Conservation (phyloP, 371 early-diverging fungal genomes). For the Saksenaea oblongispora region DNA sequence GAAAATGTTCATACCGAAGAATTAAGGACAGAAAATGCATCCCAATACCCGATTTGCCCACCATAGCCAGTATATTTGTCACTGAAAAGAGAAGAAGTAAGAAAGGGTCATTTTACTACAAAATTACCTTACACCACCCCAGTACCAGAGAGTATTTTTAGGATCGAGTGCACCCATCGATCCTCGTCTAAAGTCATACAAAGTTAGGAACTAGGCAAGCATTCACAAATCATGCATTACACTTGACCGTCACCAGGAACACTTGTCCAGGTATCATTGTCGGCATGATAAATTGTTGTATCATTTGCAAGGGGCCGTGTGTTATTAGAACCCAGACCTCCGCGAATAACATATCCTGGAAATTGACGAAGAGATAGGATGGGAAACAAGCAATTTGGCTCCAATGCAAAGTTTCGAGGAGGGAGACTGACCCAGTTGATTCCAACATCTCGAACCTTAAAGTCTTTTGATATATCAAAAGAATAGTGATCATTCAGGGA, state of each 20-base stretch:
- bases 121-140: not conserved
- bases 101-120: too few species aligned
- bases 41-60: not conserved
- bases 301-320: not conserved
- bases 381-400: not conserved
- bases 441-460: not conserved
- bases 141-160: not conserved
- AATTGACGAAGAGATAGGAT: not conserved
- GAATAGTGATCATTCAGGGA: not conserved
- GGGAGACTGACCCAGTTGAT: not conserved
- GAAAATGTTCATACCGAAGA: not conserved
- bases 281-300: not conserved
- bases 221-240: not conserved
- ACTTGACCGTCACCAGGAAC: not conserved
- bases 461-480: not conserved
- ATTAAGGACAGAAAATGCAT: not conserved
- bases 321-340: not conserved
- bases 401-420: not conserved
- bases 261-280: conserved; percentile 5
- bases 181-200: not conserved
- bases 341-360: not conserved
- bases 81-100: not conserved
- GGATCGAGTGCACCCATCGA: not conserved
- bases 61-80: too few species aligned
- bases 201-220: not conserved